Percentiles rank a stretch among this genome's conserved stretches.
These are phyloP conservation scores for Delphinella strobiligena DNA, from an alignment of 2,329 filamentous ascomycete genomes.

Conservation along the genomic window DNA sequence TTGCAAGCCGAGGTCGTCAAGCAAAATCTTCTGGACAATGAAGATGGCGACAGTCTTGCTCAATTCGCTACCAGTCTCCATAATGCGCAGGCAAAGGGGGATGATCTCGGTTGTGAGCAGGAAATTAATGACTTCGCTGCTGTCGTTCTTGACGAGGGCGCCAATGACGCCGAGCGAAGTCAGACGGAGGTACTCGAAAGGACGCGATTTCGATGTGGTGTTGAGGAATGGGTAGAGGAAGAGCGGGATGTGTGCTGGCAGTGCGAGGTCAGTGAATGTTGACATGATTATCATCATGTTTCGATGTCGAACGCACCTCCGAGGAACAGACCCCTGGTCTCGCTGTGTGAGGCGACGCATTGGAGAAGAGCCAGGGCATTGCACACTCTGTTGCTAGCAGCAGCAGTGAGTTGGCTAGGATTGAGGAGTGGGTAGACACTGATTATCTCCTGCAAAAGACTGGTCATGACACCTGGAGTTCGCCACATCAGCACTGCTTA, in stretches of 20 bases:
- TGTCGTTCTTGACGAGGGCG: slow-evolving; percentile 96
- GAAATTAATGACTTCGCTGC: slow-evolving; percentile 97
- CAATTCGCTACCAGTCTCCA: slow-evolving; percentile 96
- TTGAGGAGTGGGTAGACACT: slow-evolving; percentile 95
- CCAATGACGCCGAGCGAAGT: slow-evolving; percentile 95
- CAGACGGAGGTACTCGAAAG: slow-evolving; percentile 92
- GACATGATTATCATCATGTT: background rate
- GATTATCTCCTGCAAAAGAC: slow-evolving; percentile 93
- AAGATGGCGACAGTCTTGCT: slow-evolving; percentile 99
- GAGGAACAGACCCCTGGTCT: slow-evolving; percentile 85
- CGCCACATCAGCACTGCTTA: too few species aligned
- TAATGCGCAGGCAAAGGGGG: slow-evolving; percentile 90
- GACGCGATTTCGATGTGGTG: slow-evolving; percentile 93
- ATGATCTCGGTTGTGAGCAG: slow-evolving; percentile 97
- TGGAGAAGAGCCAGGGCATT: slow-evolving; percentile 92
- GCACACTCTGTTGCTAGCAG: slow-evolving; percentile 94
- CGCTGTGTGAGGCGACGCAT: slow-evolving; percentile 94
- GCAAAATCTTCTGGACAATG: slow-evolving; percentile 96
- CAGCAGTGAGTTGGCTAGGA: slow-evolving; percentile 89
- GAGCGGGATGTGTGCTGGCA: slow-evolving; percentile 88
- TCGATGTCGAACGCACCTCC: slow-evolving; percentile 54
- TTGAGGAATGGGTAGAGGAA: slow-evolving; percentile 98
- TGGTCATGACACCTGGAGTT: slow-evolving; percentile 96
- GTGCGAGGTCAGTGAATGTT: slow-evolving; percentile 9
- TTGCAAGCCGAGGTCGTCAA: slow-evolving; percentile 91